Conservation (phyloP, 2,329 filamentous ascomycete species). For the Pestalotiopsis sp. region DNA sequence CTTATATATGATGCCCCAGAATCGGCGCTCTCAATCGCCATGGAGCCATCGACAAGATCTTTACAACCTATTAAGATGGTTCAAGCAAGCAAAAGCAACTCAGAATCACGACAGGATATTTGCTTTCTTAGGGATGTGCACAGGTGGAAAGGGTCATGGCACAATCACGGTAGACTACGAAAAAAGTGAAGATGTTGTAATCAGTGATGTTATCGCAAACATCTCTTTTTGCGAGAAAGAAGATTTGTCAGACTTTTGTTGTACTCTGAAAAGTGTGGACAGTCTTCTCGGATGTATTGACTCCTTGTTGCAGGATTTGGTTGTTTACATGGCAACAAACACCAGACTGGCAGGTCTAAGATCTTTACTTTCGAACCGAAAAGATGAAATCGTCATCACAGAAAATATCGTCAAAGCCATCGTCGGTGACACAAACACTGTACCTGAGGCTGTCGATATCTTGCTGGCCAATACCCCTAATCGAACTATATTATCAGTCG, state of each 20-base stretch:
- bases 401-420: neutral
- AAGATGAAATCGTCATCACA: neutral
- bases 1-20: neutral
- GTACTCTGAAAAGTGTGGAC: neutral
- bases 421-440: rapidly evolving
- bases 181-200: neutral
- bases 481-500: neutral
- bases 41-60: neutral
- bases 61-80: neutral
- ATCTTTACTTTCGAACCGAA: neutral
- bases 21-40: neutral
- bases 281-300: neutral
- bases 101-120: neutral
- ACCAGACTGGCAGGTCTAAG: neutral
- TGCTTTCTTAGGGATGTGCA: neutral
- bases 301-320: neutral
- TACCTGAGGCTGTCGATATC: neutral
- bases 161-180: neutral
- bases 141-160: neutral
- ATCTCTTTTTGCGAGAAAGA: neutral
- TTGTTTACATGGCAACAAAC: neutral
- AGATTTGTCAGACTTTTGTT: neutral
- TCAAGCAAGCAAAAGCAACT: neutral
- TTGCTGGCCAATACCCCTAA: neutral
- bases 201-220: neutral